Percentiles rank a stretch among this genome's conserved stretches.
Conservation (phyloP, 2,329 filamentous ascomycete genomes). For the Fonsecaea pugnacius region DNA sequence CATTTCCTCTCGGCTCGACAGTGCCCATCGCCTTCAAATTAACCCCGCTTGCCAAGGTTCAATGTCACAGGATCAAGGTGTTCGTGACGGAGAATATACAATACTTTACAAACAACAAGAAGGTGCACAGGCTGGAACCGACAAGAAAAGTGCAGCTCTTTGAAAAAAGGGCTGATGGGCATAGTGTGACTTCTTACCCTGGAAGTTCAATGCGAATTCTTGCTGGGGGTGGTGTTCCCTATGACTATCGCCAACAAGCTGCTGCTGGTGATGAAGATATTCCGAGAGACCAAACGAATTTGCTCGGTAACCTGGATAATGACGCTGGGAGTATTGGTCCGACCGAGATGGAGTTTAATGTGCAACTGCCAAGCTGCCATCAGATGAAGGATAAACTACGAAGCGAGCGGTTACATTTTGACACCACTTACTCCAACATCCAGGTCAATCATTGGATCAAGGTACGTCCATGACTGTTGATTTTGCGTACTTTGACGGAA, state of each 20-base stretch:
- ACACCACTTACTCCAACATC: slow-evolving; percentile 91
- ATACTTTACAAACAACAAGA: slow-evolving; percentile 84
- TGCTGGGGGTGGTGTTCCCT: slow-evolving; percentile 78
- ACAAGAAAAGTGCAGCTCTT: slow-evolving; percentile 83
- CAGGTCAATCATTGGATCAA: slow-evolving; percentile 98
- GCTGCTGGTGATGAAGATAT: slow-evolving; percentile 61
- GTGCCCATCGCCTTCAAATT: slow-evolving; percentile 94
- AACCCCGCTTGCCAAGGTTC: slow-evolving; percentile 88
- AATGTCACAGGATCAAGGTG: slow-evolving; percentile 90
- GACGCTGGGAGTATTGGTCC: slow-evolving; percentile 75
- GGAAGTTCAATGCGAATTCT: slow-evolving; percentile 76
- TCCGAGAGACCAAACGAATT: slow-evolving; percentile 64
- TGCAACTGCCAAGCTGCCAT: slow-evolving; percentile 86
- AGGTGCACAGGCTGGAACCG: slow-evolving; percentile 81
- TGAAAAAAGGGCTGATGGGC: slow-evolving; percentile 82
- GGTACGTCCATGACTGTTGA: slow-evolving; percentile 52
- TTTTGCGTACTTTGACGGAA: not conserved
- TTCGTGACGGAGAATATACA: slow-evolving; percentile 88
- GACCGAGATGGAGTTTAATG: slow-evolving; percentile 92
- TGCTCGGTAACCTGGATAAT: slow-evolving; percentile 78
- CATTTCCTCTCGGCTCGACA: slow-evolving; percentile 83
- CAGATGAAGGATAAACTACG: slow-evolving; percentile 76
- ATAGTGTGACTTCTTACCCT: slow-evolving; percentile 72
- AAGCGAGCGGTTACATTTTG: slow-evolving; percentile 73
- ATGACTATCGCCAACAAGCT: slow-evolving; percentile 61